A percentile compares a stretch with the other conserved stretches of the same genome.
phyloP scores from a whole-genome alignment of 2,329 filamentous ascomycete species.

The Chaetothyriales sp. region DNA sequence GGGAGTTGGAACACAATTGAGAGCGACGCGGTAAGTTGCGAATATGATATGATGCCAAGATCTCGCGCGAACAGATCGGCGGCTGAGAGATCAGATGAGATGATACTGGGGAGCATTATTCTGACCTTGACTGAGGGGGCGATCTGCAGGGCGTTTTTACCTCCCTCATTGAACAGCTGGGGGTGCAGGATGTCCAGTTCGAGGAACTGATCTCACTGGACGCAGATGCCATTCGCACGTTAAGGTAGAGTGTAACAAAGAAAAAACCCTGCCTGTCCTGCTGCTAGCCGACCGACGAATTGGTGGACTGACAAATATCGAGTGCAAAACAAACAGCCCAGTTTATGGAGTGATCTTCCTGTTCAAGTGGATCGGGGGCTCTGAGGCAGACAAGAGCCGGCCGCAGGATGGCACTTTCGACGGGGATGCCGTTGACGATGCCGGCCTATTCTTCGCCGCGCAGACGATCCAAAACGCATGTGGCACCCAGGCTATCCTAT shows the following conservation, averaged over 20 bases:
- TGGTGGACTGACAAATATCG: constrained; percentile 3
- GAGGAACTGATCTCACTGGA: constrained; percentile 90
- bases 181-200: constrained; percentile 86
- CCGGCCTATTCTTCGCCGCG: constrained; percentile 61
- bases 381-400: constrained; percentile 50
- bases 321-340: constrained; percentile 47
- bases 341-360: constrained; percentile 96
- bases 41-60: background rate
- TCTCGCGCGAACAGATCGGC: background rate
- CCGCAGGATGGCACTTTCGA: constrained; percentile 76
- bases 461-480: constrained; percentile 99
- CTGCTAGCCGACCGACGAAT: background rate
- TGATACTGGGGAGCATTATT: background rate
- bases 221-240: constrained; percentile 38
- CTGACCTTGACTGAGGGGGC: background rate
- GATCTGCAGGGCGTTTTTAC: constrained; percentile 73
- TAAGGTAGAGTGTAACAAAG: constrained; percentile 23
- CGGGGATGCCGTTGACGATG: constrained; percentile 50
- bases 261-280: no score
- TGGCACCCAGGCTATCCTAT: constrained; percentile 86
- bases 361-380: constrained; percentile 58
- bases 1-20: constrained; percentile 93
- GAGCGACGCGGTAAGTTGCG: constrained; percentile 65
- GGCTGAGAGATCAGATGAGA: constrained; percentile 2
- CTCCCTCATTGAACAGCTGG: constrained; percentile 80